Base-by-base conservation (phyloP, 1,284 basidiomycete genomes). In the Mrakiaceae sp. region DNA sequence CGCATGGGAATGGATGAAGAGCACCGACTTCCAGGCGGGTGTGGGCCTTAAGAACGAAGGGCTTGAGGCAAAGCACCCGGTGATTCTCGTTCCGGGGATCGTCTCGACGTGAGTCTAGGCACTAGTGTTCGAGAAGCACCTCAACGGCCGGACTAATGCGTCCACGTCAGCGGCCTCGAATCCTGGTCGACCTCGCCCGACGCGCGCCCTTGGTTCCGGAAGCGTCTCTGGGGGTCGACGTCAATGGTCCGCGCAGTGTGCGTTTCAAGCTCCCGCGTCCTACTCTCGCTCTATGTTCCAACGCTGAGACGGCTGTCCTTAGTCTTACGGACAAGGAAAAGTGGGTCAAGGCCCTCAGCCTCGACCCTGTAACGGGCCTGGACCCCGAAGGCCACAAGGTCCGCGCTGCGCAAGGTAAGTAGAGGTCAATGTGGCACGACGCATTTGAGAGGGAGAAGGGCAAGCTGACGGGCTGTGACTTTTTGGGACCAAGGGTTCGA, bases 361-460 rank as follows among this genome's bases (percentile, higher is more conserved):
- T 99, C 8, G 95, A 99, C 75, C 87, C 90, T 0, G 79, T 86
- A 49, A 96, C 94, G 0, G 96, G 95, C 0, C 80, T 98, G 5
- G 95, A 99, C 73, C 90, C 91, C 0, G 83, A 85, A 0, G 88
- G 85, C n/a, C 85, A 86, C 67, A 95, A 92, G 74, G 85, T 98
- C 56, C 82, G 95, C 48, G 90, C 94, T 8, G 92, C 90, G 0
- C 90, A 98, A 75, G 94, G 81, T 0, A 7, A 57, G 40, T 46
- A 2, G 3, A 53, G 52, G 27, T 27, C 27, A 27, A 27, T 27
- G 27, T 27, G 27, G 27, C 27, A 27, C 27, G 27, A 27, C 27
- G 27, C 27, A 27, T 27, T 27, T 27, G 27, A 27, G 27, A 27
- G 27, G 27, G 27, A 27, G 27, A 27, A 27, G 27, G 27, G 27